phyloP scores from a whole-genome alignment of 192 early-diverging fungal genomes.

The Entomortierella lignicola region DNA sequence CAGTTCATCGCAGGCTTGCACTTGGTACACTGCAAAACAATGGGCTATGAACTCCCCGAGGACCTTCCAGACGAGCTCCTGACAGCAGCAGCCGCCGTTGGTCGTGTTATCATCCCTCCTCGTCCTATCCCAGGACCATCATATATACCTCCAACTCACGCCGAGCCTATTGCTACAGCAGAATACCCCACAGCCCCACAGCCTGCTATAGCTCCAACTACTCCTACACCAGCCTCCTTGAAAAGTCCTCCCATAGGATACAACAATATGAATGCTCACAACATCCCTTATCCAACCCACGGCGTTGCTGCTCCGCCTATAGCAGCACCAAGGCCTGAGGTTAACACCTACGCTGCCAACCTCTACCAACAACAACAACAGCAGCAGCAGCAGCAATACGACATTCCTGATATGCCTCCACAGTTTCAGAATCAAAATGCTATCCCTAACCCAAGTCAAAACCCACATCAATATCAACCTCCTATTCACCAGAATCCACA shows the following conservation, averaged over 20 bases:
- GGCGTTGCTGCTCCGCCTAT: background rate
- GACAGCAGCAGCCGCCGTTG: conserved; percentile 40
- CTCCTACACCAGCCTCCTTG: background rate
- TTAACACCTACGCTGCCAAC: background rate
- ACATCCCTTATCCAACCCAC: background rate
- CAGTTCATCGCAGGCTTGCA: conserved; percentile 49
- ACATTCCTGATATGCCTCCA: background rate
- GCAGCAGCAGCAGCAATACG: conserved; percentile 18
- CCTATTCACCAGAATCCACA: background rate
- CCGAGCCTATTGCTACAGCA: background rate
- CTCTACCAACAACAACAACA: conserved; percentile 3
- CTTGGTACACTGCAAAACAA: conserved; percentile 28
- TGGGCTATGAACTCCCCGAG: conserved; percentile 28
- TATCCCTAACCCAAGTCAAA: background rate
- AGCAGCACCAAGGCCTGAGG: background rate
- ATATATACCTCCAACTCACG: background rate
- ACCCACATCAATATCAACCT: background rate
- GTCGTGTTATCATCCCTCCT: conserved; percentile 24
- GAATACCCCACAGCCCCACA: background rate
- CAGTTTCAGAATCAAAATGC: background rate
- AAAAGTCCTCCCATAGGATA: background rate
- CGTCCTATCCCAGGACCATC: conserved; percentile 40
- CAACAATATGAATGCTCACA: conserved; percentile 1
- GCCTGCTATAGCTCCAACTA: background rate
- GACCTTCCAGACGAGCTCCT: conserved; percentile 49